phyloP scores from a whole-genome alignment of 2,329 filamentous ascomycete species.

The Talaromyces amestolkiae region DNA sequence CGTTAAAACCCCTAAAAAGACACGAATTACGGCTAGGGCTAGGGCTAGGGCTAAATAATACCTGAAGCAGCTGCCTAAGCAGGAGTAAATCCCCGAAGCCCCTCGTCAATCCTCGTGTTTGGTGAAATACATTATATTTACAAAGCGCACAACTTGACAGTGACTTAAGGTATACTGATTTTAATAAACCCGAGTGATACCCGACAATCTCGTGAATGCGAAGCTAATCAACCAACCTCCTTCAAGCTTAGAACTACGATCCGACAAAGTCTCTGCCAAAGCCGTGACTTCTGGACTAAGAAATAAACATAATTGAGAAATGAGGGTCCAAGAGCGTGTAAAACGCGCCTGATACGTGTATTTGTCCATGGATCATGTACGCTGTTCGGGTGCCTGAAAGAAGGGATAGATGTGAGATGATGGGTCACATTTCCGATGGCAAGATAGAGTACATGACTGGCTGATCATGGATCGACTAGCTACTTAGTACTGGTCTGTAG shows the following conservation, averaged over 20 bases:
- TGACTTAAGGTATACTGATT: not conserved
- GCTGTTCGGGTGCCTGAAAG: not conserved
- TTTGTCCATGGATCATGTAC: not conserved
- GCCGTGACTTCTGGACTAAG: not conserved
- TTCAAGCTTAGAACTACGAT: not conserved
- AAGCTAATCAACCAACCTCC: not conserved
- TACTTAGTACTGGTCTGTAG: too few species aligned
- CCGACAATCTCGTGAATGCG: not conserved
- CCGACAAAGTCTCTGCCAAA: not conserved
- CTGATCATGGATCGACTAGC: not conserved
- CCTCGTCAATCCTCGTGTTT: not conserved
- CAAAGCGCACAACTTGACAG: too few species aligned
- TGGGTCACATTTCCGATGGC: not conserved
- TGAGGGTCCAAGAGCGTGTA: not conserved
- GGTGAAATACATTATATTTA: not conserved
- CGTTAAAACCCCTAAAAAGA: not conserved
- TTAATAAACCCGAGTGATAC: not conserved
- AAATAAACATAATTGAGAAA: not conserved
- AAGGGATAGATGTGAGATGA: constrained; percentile 9
- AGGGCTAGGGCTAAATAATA: not conserved
- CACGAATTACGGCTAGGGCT: not conserved
- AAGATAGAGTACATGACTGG: not conserved
- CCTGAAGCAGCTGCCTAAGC: not conserved
- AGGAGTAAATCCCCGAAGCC: not conserved
- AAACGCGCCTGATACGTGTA: not conserved